phyloP scores from a whole-genome alignment of 208 protist genomes.

The Herpetomonas tarakana region DNA sequence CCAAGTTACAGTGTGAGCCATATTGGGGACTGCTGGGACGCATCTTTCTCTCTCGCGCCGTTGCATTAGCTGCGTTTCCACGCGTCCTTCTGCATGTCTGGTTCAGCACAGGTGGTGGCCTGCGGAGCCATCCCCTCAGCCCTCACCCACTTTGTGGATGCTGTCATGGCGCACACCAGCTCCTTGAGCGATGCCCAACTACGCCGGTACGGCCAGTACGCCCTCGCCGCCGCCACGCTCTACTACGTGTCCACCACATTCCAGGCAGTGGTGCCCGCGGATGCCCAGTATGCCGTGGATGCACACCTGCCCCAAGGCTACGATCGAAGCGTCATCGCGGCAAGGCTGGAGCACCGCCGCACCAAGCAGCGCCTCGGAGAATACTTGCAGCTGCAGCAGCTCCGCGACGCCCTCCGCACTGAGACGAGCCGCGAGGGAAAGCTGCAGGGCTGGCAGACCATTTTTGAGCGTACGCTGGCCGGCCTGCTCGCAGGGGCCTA shows the following conservation, averaged over 20 bases:
- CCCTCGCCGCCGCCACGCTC: conserved; percentile 27
- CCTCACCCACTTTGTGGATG: too few relatives aligned
- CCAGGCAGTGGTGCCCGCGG: conserved; percentile 23
- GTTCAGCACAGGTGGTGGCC: too few relatives aligned
- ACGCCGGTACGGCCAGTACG: conserved; percentile 31
- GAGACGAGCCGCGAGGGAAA: conserved; percentile 42
- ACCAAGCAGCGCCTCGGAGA: conserved; percentile 37
- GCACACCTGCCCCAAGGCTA: conserved; percentile 70
- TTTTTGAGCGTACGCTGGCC: conserved; percentile 49
- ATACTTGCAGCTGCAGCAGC: conserved; percentile 33
- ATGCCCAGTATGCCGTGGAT: conserved; percentile 62
- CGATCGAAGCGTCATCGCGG: conserved; percentile 65
- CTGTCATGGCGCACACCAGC: too few relatives aligned
- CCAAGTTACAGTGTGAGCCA: too few relatives aligned
- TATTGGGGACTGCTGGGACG: too few relatives aligned
- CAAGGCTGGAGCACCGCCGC: conserved; percentile 47
- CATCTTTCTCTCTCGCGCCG: too few relatives aligned
- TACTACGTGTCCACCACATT: conserved; percentile 36
- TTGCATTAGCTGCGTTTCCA: too few relatives aligned
- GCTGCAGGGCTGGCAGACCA: conserved; percentile 28
- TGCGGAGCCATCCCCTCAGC: too few relatives aligned
- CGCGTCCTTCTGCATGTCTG: too few relatives aligned
- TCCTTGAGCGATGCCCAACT: conserved; percentile 22
- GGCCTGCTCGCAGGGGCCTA: conserved; percentile 55
- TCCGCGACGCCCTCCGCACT: conserved; percentile 45